A percentile compares a stretch with the other conserved stretches of the same genome.
These are phyloP conservation scores for Tetracladium maxilliforme DNA, from an alignment of 2,329 filamentous ascomycete species.

Conservation along the genomic window DNA sequence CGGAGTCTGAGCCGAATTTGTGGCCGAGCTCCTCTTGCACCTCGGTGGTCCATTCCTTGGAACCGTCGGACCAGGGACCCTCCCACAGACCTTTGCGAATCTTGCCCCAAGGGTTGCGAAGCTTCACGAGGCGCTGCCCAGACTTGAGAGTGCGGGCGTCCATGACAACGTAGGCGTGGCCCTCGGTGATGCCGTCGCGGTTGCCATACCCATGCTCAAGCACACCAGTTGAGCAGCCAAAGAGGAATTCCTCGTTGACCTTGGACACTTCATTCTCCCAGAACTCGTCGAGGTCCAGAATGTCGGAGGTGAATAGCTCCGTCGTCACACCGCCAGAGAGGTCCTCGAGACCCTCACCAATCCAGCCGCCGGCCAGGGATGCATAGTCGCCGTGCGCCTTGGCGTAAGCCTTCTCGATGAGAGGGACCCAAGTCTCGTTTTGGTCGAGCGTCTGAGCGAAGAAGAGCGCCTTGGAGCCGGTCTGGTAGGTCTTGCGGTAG, in stretches of 20 bases:
- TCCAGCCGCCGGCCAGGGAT: slow-evolving; percentile 56
- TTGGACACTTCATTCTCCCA: slow-evolving; percentile 67
- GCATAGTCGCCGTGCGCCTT: slow-evolving; percentile 69
- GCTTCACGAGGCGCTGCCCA: slow-evolving; percentile 39
- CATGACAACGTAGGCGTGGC: slow-evolving; percentile 46
- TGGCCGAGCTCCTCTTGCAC: slow-evolving; percentile 41
- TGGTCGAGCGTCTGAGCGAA: slow-evolving; percentile 60
- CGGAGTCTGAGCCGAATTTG: slow-evolving; percentile 44
- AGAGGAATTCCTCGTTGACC: slow-evolving; percentile 66
- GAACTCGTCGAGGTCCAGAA: slow-evolving; percentile 62
- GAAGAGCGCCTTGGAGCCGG: slow-evolving; percentile 59
- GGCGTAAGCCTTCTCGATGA: slow-evolving; percentile 67
- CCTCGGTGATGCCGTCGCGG: slow-evolving; percentile 40
- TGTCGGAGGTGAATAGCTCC: slow-evolving; percentile 50
- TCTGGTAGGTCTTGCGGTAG: slow-evolving; percentile 58
- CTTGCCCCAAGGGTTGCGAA: slow-evolving; percentile 47
- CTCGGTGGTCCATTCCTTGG: slow-evolving; percentile 45
- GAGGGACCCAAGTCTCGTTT: slow-evolving; percentile 65
- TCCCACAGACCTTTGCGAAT: slow-evolving; percentile 42
- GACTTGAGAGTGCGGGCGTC: slow-evolving; percentile 35
- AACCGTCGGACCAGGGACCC: slow-evolving; percentile 41
- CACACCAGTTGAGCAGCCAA: slow-evolving; percentile 53
- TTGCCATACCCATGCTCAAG: slow-evolving; percentile 47
- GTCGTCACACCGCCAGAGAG: slow-evolving; percentile 52
- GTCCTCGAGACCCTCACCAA: slow-evolving; percentile 41